Percentiles rank a stretch among this genome's conserved stretches.
phyloP scores from a whole-genome alignment of 148 eudicot genomes.

The Cornus florida region DNA sequence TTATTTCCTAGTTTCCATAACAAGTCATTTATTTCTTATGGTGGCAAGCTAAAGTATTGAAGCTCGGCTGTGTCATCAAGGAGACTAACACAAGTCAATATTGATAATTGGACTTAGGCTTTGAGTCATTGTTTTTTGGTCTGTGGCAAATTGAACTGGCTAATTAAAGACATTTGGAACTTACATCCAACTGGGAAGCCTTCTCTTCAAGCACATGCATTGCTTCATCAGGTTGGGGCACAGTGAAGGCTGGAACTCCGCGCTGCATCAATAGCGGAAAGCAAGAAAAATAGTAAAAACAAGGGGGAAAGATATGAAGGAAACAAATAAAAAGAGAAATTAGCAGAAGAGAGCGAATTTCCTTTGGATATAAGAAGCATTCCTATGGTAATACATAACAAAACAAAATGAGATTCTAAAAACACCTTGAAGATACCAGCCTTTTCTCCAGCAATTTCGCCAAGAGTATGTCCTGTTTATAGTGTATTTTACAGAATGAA shows the following conservation, averaged over 20 bases:
- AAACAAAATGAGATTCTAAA: background rate
- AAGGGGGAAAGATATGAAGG: background rate
- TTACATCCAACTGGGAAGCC: constrained; percentile 75
- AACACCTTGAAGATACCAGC: constrained; percentile 94
- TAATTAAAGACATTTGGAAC: constrained; percentile 21
- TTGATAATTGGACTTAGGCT: background rate
- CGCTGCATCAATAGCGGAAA: constrained; percentile 42
- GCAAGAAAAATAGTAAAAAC: background rate
- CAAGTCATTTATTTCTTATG: constrained; percentile 1
- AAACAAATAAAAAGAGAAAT: constrained; percentile 1
- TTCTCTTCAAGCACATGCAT: constrained; percentile 77
- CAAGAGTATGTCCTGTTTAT: constrained; percentile 82
- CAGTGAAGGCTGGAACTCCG: constrained; percentile 93
- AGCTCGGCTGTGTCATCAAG: background rate
- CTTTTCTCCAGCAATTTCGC: constrained; percentile 92
- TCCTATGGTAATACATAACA: background rate
- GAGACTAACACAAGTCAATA: background rate
- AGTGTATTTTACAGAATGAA: constrained; percentile 8
- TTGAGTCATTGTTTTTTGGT: background rate
- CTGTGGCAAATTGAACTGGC: constrained; percentile 1
- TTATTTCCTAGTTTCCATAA: background rate
- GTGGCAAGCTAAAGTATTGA: background rate
- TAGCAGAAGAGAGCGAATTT: background rate
- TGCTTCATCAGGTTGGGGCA: constrained; percentile 95
- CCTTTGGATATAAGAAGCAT: background rate